Percentiles rank a stretch among this genome's conserved stretches.
Conservation (phyloP, 2,329 filamentous ascomycete species). For the Fusarium nodosum region DNA sequence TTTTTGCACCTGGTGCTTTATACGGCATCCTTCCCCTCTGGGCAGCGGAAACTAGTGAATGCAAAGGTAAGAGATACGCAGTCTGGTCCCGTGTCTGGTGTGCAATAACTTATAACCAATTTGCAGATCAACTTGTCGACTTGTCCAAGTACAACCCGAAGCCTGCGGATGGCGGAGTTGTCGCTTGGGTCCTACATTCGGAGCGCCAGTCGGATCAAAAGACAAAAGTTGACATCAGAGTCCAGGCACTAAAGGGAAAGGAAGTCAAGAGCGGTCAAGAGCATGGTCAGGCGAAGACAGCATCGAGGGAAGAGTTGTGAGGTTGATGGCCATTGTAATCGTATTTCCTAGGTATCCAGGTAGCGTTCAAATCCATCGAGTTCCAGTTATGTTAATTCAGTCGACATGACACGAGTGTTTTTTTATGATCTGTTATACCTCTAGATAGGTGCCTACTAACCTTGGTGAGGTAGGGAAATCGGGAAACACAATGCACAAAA, state of each 20-base stretch:
- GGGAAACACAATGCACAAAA: conserved; percentile 23
- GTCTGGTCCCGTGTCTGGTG: not conserved
- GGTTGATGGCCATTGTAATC: not conserved
- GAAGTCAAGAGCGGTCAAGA: conserved; percentile 18
- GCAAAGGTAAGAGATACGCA: conserved; percentile 56
- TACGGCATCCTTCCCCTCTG: conserved; percentile 65
- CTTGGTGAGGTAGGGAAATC: too few relatives aligned
- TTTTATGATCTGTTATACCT: conserved; percentile 3
- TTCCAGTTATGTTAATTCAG: not conserved
- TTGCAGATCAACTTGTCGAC: conserved; percentile 48
- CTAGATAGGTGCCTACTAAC: not conserved
- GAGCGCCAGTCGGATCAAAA: conserved; percentile 49
- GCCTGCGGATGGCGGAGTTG: conserved; percentile 47
- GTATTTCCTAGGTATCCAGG: not conserved
- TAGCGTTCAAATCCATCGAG: not conserved
- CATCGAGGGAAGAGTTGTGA: conserved; percentile 48
- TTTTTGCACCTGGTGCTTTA: conserved; percentile 67
- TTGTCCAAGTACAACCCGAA: conserved; percentile 49
- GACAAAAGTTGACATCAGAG: conserved; percentile 56
- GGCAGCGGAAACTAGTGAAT: conserved; percentile 60
- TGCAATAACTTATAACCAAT: conserved; percentile 15
- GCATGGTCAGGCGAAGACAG: conserved; percentile 22
- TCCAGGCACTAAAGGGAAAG: conserved; percentile 53
- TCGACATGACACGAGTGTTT: not conserved
- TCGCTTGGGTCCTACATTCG: conserved; percentile 53